Percentiles rank a stretch among this genome's conserved stretches.
Evolutionary conservation across 305 asterid species (phyloP).

Genomic region (Rubia peregrina): DNA sequence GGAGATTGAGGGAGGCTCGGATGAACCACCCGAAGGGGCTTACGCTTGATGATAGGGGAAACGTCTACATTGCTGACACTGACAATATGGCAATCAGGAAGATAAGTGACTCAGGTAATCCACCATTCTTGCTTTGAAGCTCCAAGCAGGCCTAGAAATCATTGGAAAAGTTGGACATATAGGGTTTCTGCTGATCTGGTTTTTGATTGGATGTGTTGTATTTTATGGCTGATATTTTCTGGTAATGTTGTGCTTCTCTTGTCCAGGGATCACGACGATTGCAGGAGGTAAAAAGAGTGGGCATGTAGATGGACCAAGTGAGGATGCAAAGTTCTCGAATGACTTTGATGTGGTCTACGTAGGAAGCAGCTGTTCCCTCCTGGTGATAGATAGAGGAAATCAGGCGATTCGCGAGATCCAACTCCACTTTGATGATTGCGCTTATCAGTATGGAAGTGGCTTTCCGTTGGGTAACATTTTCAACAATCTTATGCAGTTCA

Average conservation of each 20-base stretch:
- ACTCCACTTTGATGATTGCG: slow-evolving; percentile 90
- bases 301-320: slow-evolving; percentile 93
- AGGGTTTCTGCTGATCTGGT: background rate
- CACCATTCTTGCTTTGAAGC: background rate
- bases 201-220: background rate
- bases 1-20: slow-evolving; percentile 70
- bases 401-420: slow-evolving; percentile 93
- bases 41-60: slow-evolving; percentile 87
- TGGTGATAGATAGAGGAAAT: slow-evolving; percentile 92
- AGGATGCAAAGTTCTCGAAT: slow-evolving; percentile 83
- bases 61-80: slow-evolving; percentile 79
- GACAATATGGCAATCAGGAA: slow-evolving; percentile 94
- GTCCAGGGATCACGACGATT: slow-evolving; percentile 75
- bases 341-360: slow-evolving; percentile 90
- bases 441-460: slow-evolving; percentile 86
- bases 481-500: slow-evolving; percentile 2
- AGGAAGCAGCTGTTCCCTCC: slow-evolving; percentile 98
- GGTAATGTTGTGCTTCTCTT: slow-evolving; percentile 2
- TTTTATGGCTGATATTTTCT: background rate
- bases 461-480: slow-evolving; percentile 59
- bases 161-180: background rate
- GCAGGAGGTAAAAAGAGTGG: slow-evolving; percentile 91
- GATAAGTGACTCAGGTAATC: slow-evolving; percentile 78
- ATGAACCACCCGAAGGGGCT: slow-evolving; percentile 97
- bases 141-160: background rate